Evolutionary conservation across 306 rosid species (phyloP), one percentile per base, ranked within the genome.

Genomic region (Medicago lupulina): DNA sequence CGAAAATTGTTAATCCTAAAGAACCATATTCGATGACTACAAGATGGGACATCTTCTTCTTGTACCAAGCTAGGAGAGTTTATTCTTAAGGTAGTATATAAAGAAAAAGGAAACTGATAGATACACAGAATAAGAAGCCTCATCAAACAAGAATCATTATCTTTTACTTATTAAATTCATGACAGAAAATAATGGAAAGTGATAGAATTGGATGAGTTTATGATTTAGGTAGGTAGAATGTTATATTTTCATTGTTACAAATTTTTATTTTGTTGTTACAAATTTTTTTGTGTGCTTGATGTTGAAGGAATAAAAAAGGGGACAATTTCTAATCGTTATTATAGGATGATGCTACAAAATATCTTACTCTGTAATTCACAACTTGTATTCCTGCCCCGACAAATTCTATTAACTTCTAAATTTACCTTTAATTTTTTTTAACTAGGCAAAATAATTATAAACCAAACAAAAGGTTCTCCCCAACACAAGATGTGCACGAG

Each of bases 11-110:
- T 5, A 58, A 23, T 58, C 16, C 16, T 8, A 25, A 58, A 58
- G 64, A 58, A 58, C 16, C 38, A 58, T 12, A 23, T 23, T 23
- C 11, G 38, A 58, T 58, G 43, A 61, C 67, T 31, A 34, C 43
- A 61, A 63, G 47, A 34, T 63, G 47, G 15, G 14, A 63, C 8
- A 63, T 63, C 69, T 63, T 62, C 68, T 36, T 63, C 46, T 34
- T 36, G 12, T 61, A 61, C 67, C 10, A 61, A 31, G 67, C 43
- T 61, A 31, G 19, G 67, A 31, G 43, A 61, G 19, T 61, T 61
- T 61, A 23, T 61, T 61, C 67, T 61, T 23, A 23, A 58, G 38
- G 9, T 23, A 6, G 9, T 58, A 10, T 10, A 11, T 23, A 58
- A 58, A 58, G 64, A 58, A 23, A 23, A 58, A 23, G 64, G 38